These are phyloP conservation scores for Fusarium lateritium DNA, from an alignment of 2,329 filamentous ascomycete genomes.

Conservation along the genomic window DNA sequence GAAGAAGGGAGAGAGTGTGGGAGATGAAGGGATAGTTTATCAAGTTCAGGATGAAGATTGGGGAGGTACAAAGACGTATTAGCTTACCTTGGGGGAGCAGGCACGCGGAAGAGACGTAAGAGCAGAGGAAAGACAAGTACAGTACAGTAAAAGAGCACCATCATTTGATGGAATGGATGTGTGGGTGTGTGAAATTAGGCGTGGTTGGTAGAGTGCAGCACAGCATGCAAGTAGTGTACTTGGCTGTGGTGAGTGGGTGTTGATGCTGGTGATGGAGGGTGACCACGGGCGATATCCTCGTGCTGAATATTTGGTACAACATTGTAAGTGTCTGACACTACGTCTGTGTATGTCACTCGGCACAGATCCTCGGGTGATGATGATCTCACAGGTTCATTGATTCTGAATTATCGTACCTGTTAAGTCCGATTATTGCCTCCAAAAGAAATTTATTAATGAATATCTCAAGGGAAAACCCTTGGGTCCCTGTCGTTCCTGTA, in stretches of 20 bases:
- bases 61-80: constrained; percentile 33
- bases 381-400: constrained; percentile 28
- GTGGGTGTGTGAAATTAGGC: constrained; percentile 37
- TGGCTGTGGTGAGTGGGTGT: not conserved
- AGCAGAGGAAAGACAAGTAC: constrained; percentile 16
- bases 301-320: not conserved
- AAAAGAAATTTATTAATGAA: constrained; percentile 10
- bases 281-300: constrained; percentile 1
- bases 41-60: constrained; percentile 26
- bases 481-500: constrained; percentile 10
- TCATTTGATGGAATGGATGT: constrained; percentile 33
- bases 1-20: constrained; percentile 17
- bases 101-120: constrained; percentile 34
- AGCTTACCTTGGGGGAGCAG: constrained; percentile 10
- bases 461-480: constrained; percentile 1
- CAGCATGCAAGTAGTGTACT: too few relatives aligned
- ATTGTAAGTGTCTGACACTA: not conserved
- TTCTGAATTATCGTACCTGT: constrained; percentile 1
- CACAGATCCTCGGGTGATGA: constrained; percentile 12
- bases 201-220: constrained; percentile 17
- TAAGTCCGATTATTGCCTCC: not conserved
- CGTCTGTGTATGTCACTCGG: constrained; percentile 13
- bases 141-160: constrained; percentile 10
- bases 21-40: constrained; percentile 24
- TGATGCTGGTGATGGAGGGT: constrained; percentile 21